Conservation (phyloP, 2,329 filamentous ascomycete species). For the Orbilia oligospora region DNA sequence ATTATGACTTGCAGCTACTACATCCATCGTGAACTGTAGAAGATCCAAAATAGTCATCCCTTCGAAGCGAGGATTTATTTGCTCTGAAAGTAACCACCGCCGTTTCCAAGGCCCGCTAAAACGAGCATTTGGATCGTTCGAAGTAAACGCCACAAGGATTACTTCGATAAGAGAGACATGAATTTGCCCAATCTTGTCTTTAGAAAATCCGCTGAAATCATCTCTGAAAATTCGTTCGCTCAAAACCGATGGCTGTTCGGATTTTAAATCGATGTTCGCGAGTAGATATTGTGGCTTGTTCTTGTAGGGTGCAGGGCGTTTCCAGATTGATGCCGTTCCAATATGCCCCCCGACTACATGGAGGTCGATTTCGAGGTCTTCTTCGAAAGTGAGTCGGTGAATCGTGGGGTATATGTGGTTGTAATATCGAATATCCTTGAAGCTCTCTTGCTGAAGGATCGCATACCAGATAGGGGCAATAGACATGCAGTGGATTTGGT, state of each 20-base stretch:
- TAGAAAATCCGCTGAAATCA: background rate
- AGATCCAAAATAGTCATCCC: constrained; percentile 10
- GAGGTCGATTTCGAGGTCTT: constrained; percentile 3
- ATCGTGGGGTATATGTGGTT: background rate
- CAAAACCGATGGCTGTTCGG: background rate
- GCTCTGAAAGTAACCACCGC: background rate
- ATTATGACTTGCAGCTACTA: background rate
- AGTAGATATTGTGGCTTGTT: background rate
- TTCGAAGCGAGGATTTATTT: background rate
- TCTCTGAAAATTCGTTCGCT: background rate
- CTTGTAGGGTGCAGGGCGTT: background rate
- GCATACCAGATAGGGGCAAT: background rate
- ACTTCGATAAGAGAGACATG: constrained; percentile 1
- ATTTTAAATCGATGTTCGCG: background rate
- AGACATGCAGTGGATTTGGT: constrained; percentile 7
- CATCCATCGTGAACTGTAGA: background rate
- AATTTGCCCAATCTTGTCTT: background rate
- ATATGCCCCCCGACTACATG: background rate
- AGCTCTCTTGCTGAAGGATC: background rate
- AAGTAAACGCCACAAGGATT: background rate
- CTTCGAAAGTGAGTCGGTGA: constrained; percentile 8
- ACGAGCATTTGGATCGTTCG: background rate
- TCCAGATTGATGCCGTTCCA: constrained; percentile 3
- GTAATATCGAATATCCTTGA: background rate
- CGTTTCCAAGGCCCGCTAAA: background rate